Evolutionary conservation across 176 grass and related monocot species (phyloP).

Genomic region (Chloris gayana): DNA sequence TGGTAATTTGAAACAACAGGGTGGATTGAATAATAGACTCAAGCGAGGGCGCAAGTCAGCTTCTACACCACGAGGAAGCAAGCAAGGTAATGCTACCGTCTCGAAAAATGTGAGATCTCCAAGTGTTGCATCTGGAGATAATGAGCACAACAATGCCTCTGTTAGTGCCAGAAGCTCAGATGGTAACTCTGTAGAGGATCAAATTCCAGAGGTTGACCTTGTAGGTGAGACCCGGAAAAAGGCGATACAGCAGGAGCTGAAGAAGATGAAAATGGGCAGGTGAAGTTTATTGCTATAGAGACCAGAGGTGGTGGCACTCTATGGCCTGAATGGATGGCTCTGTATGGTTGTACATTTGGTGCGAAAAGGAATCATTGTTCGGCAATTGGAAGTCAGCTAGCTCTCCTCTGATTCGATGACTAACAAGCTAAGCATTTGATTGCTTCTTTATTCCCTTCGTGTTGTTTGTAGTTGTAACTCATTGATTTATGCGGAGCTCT

Average conservation of each 20-base stretch:
- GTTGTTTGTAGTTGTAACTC: neutral
- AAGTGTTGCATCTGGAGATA: slow-evolving; percentile 23
- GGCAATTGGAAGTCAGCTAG: slow-evolving; percentile 16
- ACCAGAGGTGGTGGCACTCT: neutral
- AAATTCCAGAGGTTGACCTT: slow-evolving; percentile 21
- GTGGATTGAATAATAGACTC: slow-evolving; percentile 1
- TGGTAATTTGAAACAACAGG: slow-evolving; percentile 6
- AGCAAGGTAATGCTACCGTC: neutral
- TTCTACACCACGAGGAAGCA: slow-evolving; percentile 8
- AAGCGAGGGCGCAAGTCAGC: neutral
- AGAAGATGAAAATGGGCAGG: slow-evolving; percentile 44
- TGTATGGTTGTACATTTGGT: slow-evolving; percentile 1
- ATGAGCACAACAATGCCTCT: slow-evolving; percentile 2
- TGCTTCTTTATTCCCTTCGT: neutral
- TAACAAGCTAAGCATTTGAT: slow-evolving; percentile 3
- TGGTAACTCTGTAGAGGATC: neutral
- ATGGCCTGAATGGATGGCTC: neutral
- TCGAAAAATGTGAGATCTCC: slow-evolving; percentile 3
- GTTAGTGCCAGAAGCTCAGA: neutral
- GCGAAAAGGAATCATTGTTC: neutral
- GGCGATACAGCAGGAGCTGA: slow-evolving; percentile 31
- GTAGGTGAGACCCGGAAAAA: slow-evolving; percentile 34
- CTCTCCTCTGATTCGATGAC: neutral
- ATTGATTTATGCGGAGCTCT: neutral
- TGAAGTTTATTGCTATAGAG: slow-evolving; percentile 23